phyloP scores from a whole-genome alignment of 148 eudicot species.

The Rhododendron ovatum region DNA sequence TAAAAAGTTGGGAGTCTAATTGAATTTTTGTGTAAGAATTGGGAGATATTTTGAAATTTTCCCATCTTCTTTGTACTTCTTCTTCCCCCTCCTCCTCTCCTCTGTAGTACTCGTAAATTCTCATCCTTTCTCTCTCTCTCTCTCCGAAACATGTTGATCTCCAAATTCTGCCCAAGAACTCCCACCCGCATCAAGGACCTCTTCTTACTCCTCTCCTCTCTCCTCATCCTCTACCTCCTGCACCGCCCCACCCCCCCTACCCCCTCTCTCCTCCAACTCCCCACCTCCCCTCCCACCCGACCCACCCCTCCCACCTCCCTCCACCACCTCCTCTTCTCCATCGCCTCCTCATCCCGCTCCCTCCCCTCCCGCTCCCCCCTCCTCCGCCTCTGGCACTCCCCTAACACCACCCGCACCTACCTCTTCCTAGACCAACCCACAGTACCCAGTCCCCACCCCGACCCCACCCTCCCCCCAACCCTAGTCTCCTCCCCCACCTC shows the following conservation, averaged over 20 bases:
- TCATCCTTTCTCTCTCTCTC: not conserved
- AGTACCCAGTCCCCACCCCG: not conserved
- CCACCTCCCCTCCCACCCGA: conserved; percentile 9
- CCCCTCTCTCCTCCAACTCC: not conserved
- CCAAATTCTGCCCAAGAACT: not conserved
- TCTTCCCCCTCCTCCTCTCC: too few species aligned
- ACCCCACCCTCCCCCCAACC: not conserved
- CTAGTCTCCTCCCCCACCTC: not conserved
- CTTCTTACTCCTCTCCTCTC: conserved; percentile 17
- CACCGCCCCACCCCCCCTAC: not conserved
- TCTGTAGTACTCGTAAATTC: too few species aligned
- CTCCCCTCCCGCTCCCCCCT: not conserved
- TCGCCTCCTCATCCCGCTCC: conserved; percentile 20
- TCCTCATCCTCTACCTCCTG: conserved; percentile 15
- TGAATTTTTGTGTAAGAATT: too few species aligned
- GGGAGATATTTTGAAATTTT: too few species aligned
- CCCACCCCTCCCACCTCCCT: conserved; percentile 21
- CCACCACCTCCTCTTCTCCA: conserved; percentile 47
- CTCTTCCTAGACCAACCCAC: not conserved
- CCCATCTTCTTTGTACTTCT: too few species aligned
- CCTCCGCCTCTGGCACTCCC: not conserved
- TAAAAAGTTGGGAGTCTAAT: too few species aligned
- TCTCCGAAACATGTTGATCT: not conserved
- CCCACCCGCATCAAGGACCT: conserved; percentile 17
- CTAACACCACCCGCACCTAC: not conserved